Conservation (phyloP, 495 filamentous ascomycete species). For the Hypoxylon subgilvum region DNA sequence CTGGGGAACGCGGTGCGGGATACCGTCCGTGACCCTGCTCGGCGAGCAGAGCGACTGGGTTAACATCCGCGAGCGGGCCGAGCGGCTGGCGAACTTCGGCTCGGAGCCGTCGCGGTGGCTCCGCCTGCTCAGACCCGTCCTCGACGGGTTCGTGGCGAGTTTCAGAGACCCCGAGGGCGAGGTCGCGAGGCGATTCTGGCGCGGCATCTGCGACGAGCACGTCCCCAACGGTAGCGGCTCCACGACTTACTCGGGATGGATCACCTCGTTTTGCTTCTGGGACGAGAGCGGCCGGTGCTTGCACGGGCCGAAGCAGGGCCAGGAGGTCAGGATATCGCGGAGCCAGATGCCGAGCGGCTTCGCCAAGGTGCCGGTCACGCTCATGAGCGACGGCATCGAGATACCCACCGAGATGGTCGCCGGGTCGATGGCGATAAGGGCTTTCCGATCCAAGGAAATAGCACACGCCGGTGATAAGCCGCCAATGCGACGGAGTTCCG, state of each 20-base stretch:
- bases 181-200: slow-evolving; percentile 43
- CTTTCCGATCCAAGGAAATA: slow-evolving; percentile 24
- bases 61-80: slow-evolving; percentile 42
- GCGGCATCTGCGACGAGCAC: slow-evolving; percentile 41
- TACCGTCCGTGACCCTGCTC: slow-evolving; percentile 52
- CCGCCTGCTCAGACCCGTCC: slow-evolving; percentile 39
- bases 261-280: slow-evolving; percentile 53
- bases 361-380: slow-evolving; percentile 44
- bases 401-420: slow-evolving; percentile 48
- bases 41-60: slow-evolving; percentile 49
- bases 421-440: slow-evolving; percentile 44
- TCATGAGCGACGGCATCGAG: slow-evolving; percentile 38
- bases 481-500: slow-evolving; percentile 23
- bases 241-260: slow-evolving; percentile 50
- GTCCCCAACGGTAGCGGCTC: slow-evolving; percentile 45
- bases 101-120: slow-evolving; percentile 42
- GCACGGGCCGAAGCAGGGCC: slow-evolving; percentile 28
- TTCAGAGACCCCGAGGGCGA: slow-evolving; percentile 43
- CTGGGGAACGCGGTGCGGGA: slow-evolving; percentile 47
- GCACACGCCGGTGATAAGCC: slow-evolving; percentile 4
- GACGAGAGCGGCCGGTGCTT: slow-evolving; percentile 47
- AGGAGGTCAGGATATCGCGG: slow-evolving; percentile 33
- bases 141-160: slow-evolving; percentile 43
- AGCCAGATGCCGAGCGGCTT: slow-evolving; percentile 49
- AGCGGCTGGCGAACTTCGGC: slow-evolving; percentile 43